Evolutionary conservation across 331 rosid species (phyloP), one percentile per base, ranked within the genome.

Genomic region (Cydonia oblonga): DNA sequence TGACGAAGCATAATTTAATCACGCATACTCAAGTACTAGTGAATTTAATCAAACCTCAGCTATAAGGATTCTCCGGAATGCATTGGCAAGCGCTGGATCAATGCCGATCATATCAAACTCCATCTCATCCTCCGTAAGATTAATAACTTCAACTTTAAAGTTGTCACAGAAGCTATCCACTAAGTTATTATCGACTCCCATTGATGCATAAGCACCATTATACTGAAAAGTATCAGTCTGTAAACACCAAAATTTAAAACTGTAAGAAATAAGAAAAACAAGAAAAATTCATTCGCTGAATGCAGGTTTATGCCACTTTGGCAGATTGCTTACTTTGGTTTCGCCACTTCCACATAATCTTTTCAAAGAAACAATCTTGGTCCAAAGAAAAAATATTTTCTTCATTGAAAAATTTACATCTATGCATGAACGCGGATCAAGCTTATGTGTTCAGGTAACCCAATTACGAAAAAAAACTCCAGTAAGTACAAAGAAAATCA

Each of bases 101-200:
- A 95, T 88, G 18, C 97, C 99, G 70, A 95, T 88, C 96, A 91
- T 88, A 77, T 95, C 99, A 69, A 95, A 95, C 82, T 91, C 97
- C 25, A 91, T 84, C 35, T 84, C 92, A 18, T 88, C 89, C 35
- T 80, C 85, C 0, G 83, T 81, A 5, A 88, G 66, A 35, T 72
- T 75, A 35, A 78, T 87, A 74, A 95, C 96, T 81, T 95, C 87
- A 81, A 91, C 85, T 87, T 86, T 84, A 32, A 95, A 95, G 75
- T 91, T 87, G 64, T 84, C 70, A 35, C 82, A 75, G 80, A 95
- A 95, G 70, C 68, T 60, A 81, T 88, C 96, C 63, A 91, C 80
- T 2, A 84, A 1, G 70, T 93, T 88, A 49, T 89, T 91, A 74
- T 91, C 96, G 53, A 88, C 86, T 53, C 96, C 90, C 76, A 86